These are phyloP conservation scores for Hortaea sp. DNA, from an alignment of 2,329 filamentous ascomycete species.

Conservation along the genomic window DNA sequence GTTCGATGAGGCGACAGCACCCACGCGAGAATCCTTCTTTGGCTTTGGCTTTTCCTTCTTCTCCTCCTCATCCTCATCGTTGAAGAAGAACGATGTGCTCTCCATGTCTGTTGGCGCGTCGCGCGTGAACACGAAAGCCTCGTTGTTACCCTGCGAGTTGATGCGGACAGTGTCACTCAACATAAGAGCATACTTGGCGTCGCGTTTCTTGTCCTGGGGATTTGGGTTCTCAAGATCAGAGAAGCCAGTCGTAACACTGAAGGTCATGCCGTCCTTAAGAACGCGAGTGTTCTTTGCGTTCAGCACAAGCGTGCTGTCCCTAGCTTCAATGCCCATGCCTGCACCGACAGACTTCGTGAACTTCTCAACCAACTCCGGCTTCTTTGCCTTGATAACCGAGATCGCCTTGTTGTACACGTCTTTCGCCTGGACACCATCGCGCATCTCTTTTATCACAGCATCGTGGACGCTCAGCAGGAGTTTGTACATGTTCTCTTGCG, in stretches of 20 bases:
- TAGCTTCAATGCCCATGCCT: slow-evolving; percentile 85
- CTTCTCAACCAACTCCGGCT: slow-evolving; percentile 89
- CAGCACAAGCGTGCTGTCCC: slow-evolving; percentile 71
- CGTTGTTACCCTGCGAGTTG: slow-evolving; percentile 50
- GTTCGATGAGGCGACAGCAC: slow-evolving; percentile 85
- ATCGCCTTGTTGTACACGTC: slow-evolving; percentile 88
- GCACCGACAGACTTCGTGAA: slow-evolving; percentile 88
- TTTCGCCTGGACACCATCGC: slow-evolving; percentile 75
- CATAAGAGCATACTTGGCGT: slow-evolving; percentile 73
- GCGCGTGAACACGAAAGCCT: slow-evolving; percentile 82
- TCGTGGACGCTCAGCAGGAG: slow-evolving; percentile 77
- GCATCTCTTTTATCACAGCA: slow-evolving; percentile 78
- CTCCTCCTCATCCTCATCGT: slow-evolving; percentile 84
- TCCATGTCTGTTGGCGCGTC: slow-evolving; percentile 87
- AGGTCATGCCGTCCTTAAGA: slow-evolving; percentile 93
- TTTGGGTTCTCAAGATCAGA: slow-evolving; percentile 79
- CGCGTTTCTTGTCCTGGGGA: slow-evolving; percentile 77
- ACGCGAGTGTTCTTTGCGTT: slow-evolving; percentile 76
- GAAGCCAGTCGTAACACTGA: slow-evolving; percentile 82
- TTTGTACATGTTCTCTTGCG: slow-evolving; percentile 90
- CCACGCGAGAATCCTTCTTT: slow-evolving; percentile 72
- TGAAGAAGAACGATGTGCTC: slow-evolving; percentile 96
- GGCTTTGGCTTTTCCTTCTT: slow-evolving; percentile 74
- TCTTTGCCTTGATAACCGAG: slow-evolving; percentile 71
- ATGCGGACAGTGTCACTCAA: slow-evolving; percentile 91